Evolutionary conservation across 2,329 filamentous ascomycete species (phyloP).

Genomic region (Fusarium neocosmosporiellum): DNA sequence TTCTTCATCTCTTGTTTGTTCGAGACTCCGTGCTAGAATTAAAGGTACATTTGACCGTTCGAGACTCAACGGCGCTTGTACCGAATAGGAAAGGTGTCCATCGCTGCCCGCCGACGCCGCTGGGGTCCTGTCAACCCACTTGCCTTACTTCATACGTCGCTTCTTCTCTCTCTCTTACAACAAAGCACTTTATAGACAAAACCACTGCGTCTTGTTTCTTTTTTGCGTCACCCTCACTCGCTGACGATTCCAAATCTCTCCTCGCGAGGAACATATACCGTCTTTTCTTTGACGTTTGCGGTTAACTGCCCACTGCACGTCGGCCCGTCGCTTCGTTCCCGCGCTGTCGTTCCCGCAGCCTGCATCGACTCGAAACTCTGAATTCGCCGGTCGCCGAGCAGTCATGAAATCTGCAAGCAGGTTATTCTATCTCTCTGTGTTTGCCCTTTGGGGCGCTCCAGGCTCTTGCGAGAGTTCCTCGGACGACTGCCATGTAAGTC

Average conservation of each 20-base stretch:
- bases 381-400: slow-evolving; percentile 21
- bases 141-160: slow-evolving; percentile 36
- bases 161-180: slow-evolving; percentile 25
- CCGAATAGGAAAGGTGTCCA: slow-evolving; percentile 19
- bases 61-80: slow-evolving; percentile 16
- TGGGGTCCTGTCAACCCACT: slow-evolving; percentile 27
- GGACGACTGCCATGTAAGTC: slow-evolving; percentile 66
- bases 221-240: slow-evolving; percentile 27
- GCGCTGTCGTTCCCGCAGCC: neutral
- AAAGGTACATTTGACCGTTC: slow-evolving; percentile 28
- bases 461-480: slow-evolving; percentile 58
- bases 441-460: slow-evolving; percentile 64
- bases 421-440: slow-evolving; percentile 67
- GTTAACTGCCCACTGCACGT: neutral
- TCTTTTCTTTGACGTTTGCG: slow-evolving; percentile 2
- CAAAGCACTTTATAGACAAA: slow-evolving; percentile 10
- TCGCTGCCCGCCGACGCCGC: slow-evolving; percentile 35
- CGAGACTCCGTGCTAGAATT: slow-evolving; percentile 9
- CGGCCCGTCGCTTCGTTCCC: slow-evolving; percentile 6
- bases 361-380: neutral
- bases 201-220: neutral
- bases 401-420: slow-evolving; percentile 65
- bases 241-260: slow-evolving; percentile 2
- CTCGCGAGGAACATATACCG: neutral
- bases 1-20: neutral